phyloP scores from a whole-genome alignment of 2,329 filamentous ascomycete species.

The Nemania sp. region DNA sequence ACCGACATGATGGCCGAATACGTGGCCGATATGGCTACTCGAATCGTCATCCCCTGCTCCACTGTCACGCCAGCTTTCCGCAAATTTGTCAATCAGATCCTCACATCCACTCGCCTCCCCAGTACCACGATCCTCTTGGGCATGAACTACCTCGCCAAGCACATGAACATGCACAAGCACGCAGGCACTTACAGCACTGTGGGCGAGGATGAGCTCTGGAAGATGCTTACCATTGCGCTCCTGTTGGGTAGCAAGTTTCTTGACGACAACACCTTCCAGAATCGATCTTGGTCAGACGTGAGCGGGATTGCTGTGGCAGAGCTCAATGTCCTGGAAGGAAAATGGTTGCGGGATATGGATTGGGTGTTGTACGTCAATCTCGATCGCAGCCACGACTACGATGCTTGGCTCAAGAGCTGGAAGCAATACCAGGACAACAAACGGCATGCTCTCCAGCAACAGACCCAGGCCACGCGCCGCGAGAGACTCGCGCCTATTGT shows the following conservation, averaged over 20 bases:
- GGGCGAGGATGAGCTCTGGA: constrained; percentile 77
- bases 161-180: constrained; percentile 74
- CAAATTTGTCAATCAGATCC: constrained; percentile 89
- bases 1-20: constrained; percentile 97
- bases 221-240: constrained; percentile 82
- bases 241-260: constrained; percentile 93
- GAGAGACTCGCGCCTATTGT: constrained; percentile 56
- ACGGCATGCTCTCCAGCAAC: constrained; percentile 39
- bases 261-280: constrained; percentile 97
- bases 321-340: constrained; percentile 82
- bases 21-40: constrained; percentile 82
- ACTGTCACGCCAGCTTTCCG: constrained; percentile 73
- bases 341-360: constrained; percentile 82
- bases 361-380: constrained; percentile 89
- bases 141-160: constrained; percentile 84
- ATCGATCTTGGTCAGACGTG: constrained; percentile 94
- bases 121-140: constrained; percentile 90
- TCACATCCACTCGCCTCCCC: constrained; percentile 86
- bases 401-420: constrained; percentile 66
- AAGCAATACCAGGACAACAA: constrained; percentile 60
- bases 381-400: constrained; percentile 72
- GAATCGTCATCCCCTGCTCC: constrained; percentile 58
- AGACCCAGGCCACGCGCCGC: constrained; percentile 51
- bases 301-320: constrained; percentile 85
- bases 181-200: constrained; percentile 57